A percentile compares a stretch with the other conserved stretches of the same genome.
Evolutionary conservation across 805 yeast genomes (phyloP).

Genomic region (Zygosaccharomyces siamensis): DNA sequence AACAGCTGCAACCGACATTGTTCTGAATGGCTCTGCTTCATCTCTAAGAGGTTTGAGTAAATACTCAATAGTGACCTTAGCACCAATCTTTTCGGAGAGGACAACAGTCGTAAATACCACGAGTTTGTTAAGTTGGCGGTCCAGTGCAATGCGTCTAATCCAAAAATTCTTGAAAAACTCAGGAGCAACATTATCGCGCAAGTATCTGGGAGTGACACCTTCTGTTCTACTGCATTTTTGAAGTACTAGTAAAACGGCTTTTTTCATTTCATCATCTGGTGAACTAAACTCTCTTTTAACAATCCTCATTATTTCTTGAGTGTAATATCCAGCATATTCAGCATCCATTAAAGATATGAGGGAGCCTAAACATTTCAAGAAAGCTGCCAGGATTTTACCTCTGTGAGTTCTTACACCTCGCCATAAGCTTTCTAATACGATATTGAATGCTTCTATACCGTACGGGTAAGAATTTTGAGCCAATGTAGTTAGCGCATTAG

Average conservation of each 20-base stretch:
- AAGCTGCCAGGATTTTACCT: conserved; percentile 73
- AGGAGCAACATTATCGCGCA: conserved; percentile 49
- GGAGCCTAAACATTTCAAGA: conserved; percentile 70
- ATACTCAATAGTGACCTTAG: conserved; percentile 51
- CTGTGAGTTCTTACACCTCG: conserved; percentile 68
- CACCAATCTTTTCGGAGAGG: conserved; percentile 65
- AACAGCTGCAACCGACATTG: conserved; percentile 71
- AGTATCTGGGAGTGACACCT: conserved; percentile 47
- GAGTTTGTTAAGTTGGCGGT: conserved; percentile 48
- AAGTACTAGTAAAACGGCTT: conserved; percentile 62
- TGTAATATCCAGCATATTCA: conserved; percentile 73
- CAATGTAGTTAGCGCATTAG: conserved; percentile 62
- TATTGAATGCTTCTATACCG: conserved; percentile 85
- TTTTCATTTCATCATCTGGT: conserved; percentile 85
- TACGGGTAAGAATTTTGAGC: conserved; percentile 83
- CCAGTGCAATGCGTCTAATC: conserved; percentile 77
- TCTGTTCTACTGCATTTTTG: conserved; percentile 61
- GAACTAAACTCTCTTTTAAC: conserved; percentile 67
- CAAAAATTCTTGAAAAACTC: conserved; percentile 70
- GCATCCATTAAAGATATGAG: conserved; percentile 82
- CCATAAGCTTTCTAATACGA: conserved; percentile 73
- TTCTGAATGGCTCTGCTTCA: conserved; percentile 73
- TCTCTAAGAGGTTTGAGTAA: conserved; percentile 64
- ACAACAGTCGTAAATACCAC: conserved; percentile 70
- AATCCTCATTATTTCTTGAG: conserved; percentile 65